phyloP scores from a whole-genome alignment of 768 basidiomycete species.

The Serendipita sp. region DNA sequence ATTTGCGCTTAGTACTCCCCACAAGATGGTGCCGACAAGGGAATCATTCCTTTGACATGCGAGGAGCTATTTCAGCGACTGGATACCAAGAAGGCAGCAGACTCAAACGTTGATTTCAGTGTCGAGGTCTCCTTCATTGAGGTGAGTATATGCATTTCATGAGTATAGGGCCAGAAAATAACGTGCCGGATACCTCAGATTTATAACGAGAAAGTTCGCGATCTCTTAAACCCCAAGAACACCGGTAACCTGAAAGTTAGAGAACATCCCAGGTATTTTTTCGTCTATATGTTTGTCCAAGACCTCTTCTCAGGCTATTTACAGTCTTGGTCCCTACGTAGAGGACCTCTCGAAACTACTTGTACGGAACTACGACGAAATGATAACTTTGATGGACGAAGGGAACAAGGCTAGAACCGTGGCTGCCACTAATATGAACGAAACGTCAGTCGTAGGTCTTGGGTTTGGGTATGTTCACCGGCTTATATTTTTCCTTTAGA shows the following conservation, averaged over 20 bases:
- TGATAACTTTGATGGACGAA: slow-evolving; percentile 99
- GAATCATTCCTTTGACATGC: slow-evolving; percentile 93
- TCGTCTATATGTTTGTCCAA: neutral
- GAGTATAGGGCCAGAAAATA: neutral
- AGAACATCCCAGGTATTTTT: slow-evolving; percentile 67
- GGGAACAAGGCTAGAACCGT: slow-evolving; percentile 98
- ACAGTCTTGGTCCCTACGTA: slow-evolving; percentile 78
- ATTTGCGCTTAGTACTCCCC: neutral
- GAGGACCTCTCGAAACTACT: slow-evolving; percentile 91
- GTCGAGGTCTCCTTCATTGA: slow-evolving; percentile 99
- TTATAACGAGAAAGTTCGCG: slow-evolving; percentile 96
- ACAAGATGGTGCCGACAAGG: slow-evolving; percentile 84
- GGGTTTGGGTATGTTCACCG: too few species aligned
- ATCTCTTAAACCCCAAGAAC: slow-evolving; percentile 94
- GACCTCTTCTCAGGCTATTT: neutral
- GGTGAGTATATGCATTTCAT: slow-evolving; percentile 25
- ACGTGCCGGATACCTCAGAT: slow-evolving; percentile 32
- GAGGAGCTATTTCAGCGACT: slow-evolving; percentile 82
- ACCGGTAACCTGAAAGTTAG: slow-evolving; percentile 89
- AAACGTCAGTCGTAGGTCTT: slow-evolving; percentile 47
- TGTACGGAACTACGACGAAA: slow-evolving; percentile 82
- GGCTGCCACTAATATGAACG: slow-evolving; percentile 99
- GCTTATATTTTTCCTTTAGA: slow-evolving; percentile 22
- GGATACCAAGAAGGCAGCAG: slow-evolving; percentile 39
- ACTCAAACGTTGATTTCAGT: slow-evolving; percentile 61